Evolutionary conservation across 805 yeast species (phyloP).

Genomic region (Wickerhamomyces canadensis): DNA sequence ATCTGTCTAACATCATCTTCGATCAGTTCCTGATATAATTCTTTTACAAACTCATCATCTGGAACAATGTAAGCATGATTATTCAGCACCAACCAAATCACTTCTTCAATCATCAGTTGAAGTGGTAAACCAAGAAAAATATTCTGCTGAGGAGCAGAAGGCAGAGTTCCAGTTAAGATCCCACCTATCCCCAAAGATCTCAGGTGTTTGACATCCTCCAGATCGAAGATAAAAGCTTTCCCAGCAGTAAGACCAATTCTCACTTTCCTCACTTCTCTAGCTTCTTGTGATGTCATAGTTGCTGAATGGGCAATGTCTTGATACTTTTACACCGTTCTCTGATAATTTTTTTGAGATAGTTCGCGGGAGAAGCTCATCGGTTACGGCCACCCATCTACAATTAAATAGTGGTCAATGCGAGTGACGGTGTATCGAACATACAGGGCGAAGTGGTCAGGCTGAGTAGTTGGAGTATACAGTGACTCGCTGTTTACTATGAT

Average conservation of each 20-base stretch:
- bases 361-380: too few relatives aligned
- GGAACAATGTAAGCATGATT: conserved; percentile 38
- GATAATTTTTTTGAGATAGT: too few relatives aligned
- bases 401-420: too few relatives aligned
- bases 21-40: conserved; percentile 7
- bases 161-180: conserved; percentile 73
- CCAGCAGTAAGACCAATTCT: conserved; percentile 35
- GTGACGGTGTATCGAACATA: too few relatives aligned
- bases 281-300: too few relatives aligned
- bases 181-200: conserved; percentile 70
- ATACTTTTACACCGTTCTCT: too few relatives aligned
- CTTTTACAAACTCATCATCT: conserved; percentile 30
- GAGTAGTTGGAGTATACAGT: too few relatives aligned
- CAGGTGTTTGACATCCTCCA: conserved; percentile 46
- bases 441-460: too few relatives aligned
- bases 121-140: conserved; percentile 82
- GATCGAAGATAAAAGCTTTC: conserved; percentile 52
- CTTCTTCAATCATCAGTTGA: conserved; percentile 67
- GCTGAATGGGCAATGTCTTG: too few relatives aligned
- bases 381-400: too few relatives aligned
- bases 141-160: conserved; percentile 91
- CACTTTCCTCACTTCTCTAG: too few relatives aligned
- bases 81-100: conserved; percentile 50
- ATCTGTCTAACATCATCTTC: conserved; percentile 12
- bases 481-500: too few relatives aligned